These are phyloP conservation scores for Yarrowia porcina DNA, from an alignment of 805 yeast genomes.

Conservation along the genomic window DNA sequence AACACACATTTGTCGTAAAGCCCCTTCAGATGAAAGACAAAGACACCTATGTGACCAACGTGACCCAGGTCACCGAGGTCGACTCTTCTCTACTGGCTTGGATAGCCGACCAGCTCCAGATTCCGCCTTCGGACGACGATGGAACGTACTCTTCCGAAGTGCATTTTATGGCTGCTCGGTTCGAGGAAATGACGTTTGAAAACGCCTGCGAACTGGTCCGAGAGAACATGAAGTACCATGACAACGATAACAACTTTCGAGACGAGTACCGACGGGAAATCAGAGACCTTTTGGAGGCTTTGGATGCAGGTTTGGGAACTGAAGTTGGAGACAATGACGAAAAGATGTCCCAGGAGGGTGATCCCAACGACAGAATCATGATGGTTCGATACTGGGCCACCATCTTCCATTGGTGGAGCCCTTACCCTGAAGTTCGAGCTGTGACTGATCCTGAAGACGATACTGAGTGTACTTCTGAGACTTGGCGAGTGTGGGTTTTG, in stretches of 20 bases:
- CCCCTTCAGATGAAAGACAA: too few relatives aligned
- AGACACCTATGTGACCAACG: neutral
- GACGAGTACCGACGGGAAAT: conserved; percentile 22
- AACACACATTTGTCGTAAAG: too few relatives aligned
- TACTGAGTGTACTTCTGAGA: conserved; percentile 45
- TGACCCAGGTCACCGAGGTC: conserved; percentile 1
- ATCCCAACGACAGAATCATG: neutral
- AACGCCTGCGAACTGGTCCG: conserved; percentile 44
- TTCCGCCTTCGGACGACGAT: conserved; percentile 16
- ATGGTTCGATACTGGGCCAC: conserved; percentile 12
- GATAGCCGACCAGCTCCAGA: conserved; percentile 11
- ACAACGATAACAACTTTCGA: conserved; percentile 50
- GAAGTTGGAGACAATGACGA: neutral
- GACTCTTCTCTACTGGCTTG: neutral
- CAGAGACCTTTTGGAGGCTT: conserved; percentile 1
- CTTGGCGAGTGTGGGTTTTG: conserved; percentile 46
- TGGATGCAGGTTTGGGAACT: too few relatives aligned
- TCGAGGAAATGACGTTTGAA: conserved; percentile 38
- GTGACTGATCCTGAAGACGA: conserved; percentile 53
- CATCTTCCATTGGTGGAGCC: conserved; percentile 44
- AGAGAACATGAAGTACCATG: conserved; percentile 44
- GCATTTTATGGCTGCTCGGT: conserved; percentile 45
- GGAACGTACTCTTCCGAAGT: conserved; percentile 27
- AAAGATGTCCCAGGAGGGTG: neutral
- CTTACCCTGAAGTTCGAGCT: conserved; percentile 60